A percentile compares a stretch with the other conserved stretches of the same genome.
Conservation (phyloP, 1,284 basidiomycete species). For the Coniophora puteana region DNA sequence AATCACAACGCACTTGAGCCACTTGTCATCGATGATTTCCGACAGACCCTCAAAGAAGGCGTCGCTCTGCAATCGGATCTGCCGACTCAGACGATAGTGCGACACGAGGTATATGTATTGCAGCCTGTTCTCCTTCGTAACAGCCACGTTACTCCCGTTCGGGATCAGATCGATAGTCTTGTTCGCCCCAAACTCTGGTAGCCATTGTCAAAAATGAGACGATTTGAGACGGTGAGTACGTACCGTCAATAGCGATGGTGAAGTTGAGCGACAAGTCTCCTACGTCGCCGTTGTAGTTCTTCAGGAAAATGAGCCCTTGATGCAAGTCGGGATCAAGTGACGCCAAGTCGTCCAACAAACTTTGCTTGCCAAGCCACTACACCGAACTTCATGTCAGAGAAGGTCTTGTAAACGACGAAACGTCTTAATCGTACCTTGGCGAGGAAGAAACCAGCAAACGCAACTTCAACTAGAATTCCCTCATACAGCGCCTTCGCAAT, state of each 20-base stretch:
- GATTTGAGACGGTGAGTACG: constrained; percentile 14
- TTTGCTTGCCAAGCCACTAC: constrained; percentile 87
- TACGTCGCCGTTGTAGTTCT: constrained; percentile 85
- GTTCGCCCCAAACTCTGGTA: constrained; percentile 87
- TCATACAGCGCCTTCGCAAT: constrained; percentile 97
- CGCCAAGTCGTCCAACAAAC: constrained; percentile 85
- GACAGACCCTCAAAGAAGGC: constrained; percentile 85
- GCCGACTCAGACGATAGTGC: constrained; percentile 85
- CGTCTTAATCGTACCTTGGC: constrained; percentile 57
- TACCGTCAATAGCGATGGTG: constrained; percentile 84
- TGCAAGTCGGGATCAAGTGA: constrained; percentile 94
- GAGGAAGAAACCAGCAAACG: constrained; percentile 95
- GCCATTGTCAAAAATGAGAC: neutral
- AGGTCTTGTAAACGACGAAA: neutral
- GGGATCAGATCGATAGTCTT: constrained; percentile 80
- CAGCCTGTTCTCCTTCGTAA: constrained; percentile 87
- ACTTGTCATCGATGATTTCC: constrained; percentile 87
- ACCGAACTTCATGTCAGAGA: constrained; percentile 5
- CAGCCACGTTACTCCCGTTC: constrained; percentile 80
- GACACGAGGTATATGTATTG: constrained; percentile 91
- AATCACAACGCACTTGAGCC: constrained; percentile 62
- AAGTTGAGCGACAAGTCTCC: constrained; percentile 95
- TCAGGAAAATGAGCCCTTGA: constrained; percentile 88
- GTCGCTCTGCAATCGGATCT: constrained; percentile 84
- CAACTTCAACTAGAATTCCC: constrained; percentile 94